Percentiles rank a stretch among this genome's conserved stretches.
These are phyloP conservation scores for Aureobasidium sp. DNA, from an alignment of 2,329 filamentous ascomycete species.

Conservation along the genomic window DNA sequence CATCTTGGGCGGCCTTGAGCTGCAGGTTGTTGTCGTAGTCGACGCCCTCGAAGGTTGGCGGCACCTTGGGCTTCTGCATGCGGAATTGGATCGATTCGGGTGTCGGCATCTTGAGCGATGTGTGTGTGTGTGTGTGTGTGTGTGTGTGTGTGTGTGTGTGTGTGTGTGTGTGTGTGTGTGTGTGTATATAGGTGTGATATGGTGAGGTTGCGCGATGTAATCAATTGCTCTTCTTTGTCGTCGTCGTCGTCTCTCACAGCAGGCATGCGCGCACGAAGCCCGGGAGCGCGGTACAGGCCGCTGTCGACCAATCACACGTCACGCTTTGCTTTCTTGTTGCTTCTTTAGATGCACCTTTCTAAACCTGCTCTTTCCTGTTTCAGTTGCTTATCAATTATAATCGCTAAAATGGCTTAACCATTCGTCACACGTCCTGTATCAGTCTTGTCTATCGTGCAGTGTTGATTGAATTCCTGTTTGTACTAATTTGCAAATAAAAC, in stretches of 20 bases:
- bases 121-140: neutral
- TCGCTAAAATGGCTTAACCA: too few relatives aligned
- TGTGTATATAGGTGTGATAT: neutral
- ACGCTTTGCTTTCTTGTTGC: constrained; percentile 17
- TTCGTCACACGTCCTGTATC: too few relatives aligned
- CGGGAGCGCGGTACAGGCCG: neutral
- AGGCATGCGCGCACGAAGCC: neutral
- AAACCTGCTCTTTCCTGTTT: constrained; percentile 13
- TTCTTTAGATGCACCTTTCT: constrained; percentile 21
- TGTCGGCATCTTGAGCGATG: constrained; percentile 57
- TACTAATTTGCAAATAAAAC: neutral
- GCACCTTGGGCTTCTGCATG: constrained; percentile 74
- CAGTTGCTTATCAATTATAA: too few relatives aligned
- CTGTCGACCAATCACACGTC: constrained; percentile 1
- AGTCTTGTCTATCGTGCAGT: too few relatives aligned
- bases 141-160: neutral
- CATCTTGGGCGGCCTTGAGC: constrained; percentile 76
- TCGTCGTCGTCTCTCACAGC: neutral
- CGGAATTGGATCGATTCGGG: constrained; percentile 77
- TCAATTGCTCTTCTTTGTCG: neutral
- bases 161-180: neutral
- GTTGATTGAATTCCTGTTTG: neutral
- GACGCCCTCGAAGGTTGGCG: constrained; percentile 78
- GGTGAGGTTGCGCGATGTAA: neutral
- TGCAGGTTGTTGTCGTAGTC: constrained; percentile 77